Evolutionary conservation across 768 basidiomycete genomes (phyloP).

Genomic region (Paxillus rubicundulus): DNA sequence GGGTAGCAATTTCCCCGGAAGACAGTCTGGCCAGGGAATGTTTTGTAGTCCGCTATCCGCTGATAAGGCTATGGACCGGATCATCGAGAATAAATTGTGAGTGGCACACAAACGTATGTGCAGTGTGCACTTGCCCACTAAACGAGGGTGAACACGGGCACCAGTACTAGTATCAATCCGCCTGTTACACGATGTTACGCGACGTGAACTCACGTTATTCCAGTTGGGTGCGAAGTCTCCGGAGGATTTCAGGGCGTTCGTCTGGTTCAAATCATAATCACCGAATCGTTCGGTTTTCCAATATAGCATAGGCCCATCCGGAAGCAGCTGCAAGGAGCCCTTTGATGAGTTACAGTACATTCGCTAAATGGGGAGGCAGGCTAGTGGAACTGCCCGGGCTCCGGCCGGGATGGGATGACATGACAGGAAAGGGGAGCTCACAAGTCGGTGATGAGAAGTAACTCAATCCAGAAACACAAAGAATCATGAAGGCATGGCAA

Average conservation of each 20-base stretch:
- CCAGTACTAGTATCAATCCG: neutral
- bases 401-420: neutral
- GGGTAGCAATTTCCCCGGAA: slow-evolving; percentile 12
- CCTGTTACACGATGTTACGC: neutral
- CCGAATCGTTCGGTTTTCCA: neutral
- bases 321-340: no score
- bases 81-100: neutral
- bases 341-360: no score
- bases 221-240: neutral
- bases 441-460: neutral
- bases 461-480: neutral
- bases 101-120: slow-evolving; percentile 28
- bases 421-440: neutral
- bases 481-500: neutral
- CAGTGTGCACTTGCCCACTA: slow-evolving; percentile 10
- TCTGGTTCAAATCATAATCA: neutral
- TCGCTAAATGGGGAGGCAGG: no score
- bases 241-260: neutral
- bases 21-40: neutral
- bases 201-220: slow-evolving; percentile 10
- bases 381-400: no score
- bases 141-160: slow-evolving; percentile 21
- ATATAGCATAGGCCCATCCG: no score
- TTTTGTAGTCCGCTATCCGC: neutral
- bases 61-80: no score